A percentile compares a stretch with the other conserved stretches of the same genome.
Evolutionary conservation across 176 grass and related monocot genomes (phyloP).

Genomic region (Microstegium vimineum): DNA sequence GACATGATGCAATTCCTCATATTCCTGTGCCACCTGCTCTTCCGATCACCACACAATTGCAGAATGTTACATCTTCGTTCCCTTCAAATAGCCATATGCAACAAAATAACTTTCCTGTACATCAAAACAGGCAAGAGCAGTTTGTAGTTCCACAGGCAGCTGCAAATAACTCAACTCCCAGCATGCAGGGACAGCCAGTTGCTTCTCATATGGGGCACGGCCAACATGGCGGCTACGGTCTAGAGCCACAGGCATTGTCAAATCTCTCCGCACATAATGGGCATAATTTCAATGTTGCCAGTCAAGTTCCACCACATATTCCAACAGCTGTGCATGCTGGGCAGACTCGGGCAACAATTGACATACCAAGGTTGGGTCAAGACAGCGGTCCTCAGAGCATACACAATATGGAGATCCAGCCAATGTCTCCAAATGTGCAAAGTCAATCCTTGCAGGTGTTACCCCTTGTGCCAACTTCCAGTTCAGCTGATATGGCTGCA

Average conservation of each 20-base stretch:
- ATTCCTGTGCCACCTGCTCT: conserved; percentile 24
- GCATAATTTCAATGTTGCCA: conserved; percentile 33
- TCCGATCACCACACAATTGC: conserved; percentile 32
- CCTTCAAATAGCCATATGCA: conserved; percentile 42
- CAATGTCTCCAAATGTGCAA: conserved; percentile 30
- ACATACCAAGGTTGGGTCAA: conserved; percentile 23
- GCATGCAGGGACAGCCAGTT: conserved; percentile 36
- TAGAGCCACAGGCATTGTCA: conserved; percentile 36
- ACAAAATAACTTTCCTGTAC: conserved; percentile 39
- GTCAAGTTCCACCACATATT: conserved; percentile 46
- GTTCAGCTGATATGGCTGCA: conserved; percentile 39
- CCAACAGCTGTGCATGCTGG: conserved; percentile 23
- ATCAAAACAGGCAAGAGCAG: conserved; percentile 45
- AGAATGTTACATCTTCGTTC: conserved; percentile 35
- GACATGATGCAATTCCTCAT: conserved; percentile 42
- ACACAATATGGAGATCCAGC: conserved; percentile 35
- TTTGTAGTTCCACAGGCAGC: conserved; percentile 30
- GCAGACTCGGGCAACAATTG: conserved; percentile 34
- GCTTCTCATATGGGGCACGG: conserved; percentile 46
- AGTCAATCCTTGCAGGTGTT: conserved; percentile 38
- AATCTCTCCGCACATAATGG: conserved; percentile 36
- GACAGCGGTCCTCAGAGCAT: conserved; percentile 38
- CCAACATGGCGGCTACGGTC: conserved; percentile 38
- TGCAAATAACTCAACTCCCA: conserved; percentile 44
- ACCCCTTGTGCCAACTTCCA: conserved; percentile 29